Evolutionary conservation across 257 asterid genomes (phyloP).

Genomic region (Plantago elongata): DNA sequence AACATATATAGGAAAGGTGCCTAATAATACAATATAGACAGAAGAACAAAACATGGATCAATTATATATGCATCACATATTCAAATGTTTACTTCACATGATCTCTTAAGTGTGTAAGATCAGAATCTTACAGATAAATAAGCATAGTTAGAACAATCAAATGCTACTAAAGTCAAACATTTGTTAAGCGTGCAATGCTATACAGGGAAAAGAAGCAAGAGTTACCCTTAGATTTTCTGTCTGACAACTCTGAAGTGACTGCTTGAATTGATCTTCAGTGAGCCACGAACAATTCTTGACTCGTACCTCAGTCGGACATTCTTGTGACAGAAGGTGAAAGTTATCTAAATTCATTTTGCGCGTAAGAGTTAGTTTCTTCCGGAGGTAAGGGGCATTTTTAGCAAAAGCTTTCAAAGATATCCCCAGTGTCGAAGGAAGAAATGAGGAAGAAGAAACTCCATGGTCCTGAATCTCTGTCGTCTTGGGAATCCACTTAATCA

Average conservation of each 20-base stretch:
- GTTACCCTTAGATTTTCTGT: slow-evolving; percentile 47
- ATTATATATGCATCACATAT: too few species aligned
- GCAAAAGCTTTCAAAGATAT: slow-evolving; percentile 59
- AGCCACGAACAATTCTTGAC: slow-evolving; percentile 71
- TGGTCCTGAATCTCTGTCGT: slow-evolving; percentile 7
- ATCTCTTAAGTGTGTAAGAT: too few species aligned
- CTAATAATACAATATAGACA: too few species aligned
- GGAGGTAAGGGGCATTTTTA: slow-evolving; percentile 41
- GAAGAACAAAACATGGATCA: too few species aligned
- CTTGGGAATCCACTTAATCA: slow-evolving; percentile 49
- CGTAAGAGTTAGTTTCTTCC: slow-evolving; percentile 38
- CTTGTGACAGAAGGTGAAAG: slow-evolving; percentile 46
- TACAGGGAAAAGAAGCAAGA: slow-evolving; percentile 7
- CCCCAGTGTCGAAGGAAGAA: slow-evolving; percentile 55
- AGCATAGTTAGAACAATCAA: neutral
- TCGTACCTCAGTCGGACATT: slow-evolving; percentile 62
- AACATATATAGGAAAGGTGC: too few species aligned
- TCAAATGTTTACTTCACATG: too few species aligned
- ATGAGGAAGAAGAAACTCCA: slow-evolving; percentile 11
- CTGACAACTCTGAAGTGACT: slow-evolving; percentile 37
- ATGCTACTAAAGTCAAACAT: slow-evolving; percentile 6
- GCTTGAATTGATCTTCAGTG: slow-evolving; percentile 40
- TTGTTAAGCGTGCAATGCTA: neutral
- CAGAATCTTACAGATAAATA: neutral
- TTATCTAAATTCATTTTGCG: slow-evolving; percentile 41